These are phyloP conservation scores for Jaapia argillacea DNA, from an alignment of 768 basidiomycete genomes.

Conservation along the genomic window DNA sequence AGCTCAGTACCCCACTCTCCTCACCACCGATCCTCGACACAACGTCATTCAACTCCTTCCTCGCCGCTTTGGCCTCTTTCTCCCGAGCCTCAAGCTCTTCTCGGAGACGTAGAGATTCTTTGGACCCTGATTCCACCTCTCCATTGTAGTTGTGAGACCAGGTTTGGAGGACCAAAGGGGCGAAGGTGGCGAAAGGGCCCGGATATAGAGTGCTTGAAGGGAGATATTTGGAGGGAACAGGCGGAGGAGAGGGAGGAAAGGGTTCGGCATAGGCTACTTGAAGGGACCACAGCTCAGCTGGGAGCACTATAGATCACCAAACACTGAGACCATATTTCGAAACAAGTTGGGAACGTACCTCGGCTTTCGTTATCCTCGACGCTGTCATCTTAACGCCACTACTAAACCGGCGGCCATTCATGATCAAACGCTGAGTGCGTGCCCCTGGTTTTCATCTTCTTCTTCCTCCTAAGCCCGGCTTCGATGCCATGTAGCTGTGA, in stretches of 20 bases:
- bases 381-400: slow-evolving; percentile 13
- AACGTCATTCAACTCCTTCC: slow-evolving; percentile 9
- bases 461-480: not conserved
- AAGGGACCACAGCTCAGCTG: not conserved
- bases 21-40: slow-evolving; percentile 5
- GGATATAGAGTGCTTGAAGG: too few relatives aligned
- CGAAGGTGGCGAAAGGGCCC: not conserved
- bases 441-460: slow-evolving; percentile 6
- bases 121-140: slow-evolving; percentile 16
- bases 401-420: slow-evolving; percentile 3
- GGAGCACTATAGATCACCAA: not conserved
- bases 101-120: slow-evolving; percentile 18
- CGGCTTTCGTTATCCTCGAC: slow-evolving; percentile 29
- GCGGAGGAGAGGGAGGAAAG: too few relatives aligned
- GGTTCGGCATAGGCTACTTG: not conserved
- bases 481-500: slow-evolving; percentile 1
- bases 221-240: too few relatives aligned
- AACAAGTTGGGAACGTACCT: slow-evolving; percentile 22
- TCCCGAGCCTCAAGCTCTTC: slow-evolving; percentile 16
- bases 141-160: not conserved
- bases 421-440: not conserved
- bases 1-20: too few relatives aligned
- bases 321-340: not conserved
- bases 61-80: slow-evolving; percentile 19
- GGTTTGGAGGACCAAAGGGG: too few relatives aligned